Base-by-base conservation (phyloP, 768 basidiomycete species). In the Boletus coccyginus region DNA sequence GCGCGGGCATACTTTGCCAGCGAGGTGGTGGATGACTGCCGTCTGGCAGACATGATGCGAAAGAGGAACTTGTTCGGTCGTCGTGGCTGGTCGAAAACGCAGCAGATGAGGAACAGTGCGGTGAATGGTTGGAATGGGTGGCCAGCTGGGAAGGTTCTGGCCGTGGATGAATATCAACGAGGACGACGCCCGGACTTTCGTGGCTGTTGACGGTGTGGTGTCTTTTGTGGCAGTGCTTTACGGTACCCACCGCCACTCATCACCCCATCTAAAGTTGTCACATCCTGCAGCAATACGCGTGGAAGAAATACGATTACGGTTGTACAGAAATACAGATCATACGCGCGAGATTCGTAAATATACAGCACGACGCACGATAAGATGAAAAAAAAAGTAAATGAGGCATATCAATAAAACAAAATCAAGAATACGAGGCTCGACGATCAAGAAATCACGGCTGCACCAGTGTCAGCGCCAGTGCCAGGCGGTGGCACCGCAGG, bases 1-100 rank as follows among this genome's bases (percentile, higher is more conserved):
- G 78, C 74, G 40, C 86, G 78, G 46, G 81, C 87, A 71, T 78
- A 91, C 71, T 77, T 84, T 31, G 89, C 83, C 35, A 92, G 77
- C 7, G 91, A 93, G 6, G 90, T 90, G 0, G 89, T 88, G 38
- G 91, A 93, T 57, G 88, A 66, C 81, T 90, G 88, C 71, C 90
- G 82, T 68, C 88, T 78, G 57, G 89, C 83, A 73, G 87, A 77
- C 86, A 90, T 89, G 55, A 62, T 68, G n/a, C n/a, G n/a, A n/a
- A n/a, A n/a, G n/a, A n/a, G n/a, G 19, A 3, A n/a, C 55, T 39
- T 59, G 33, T 53, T 53, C 2, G 40, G 61, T 58, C 57, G 65
- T 60, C 61, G 61, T 46, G 49, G 48, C n/a, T 50, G 50, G 27
- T 49, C 17, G 35, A 53, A 56, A 10, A 39, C 17, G 29, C 63